Evolutionary conservation across 2,329 filamentous ascomycete species (phyloP).

Genomic region (Coniochaeta ligniaria): DNA sequence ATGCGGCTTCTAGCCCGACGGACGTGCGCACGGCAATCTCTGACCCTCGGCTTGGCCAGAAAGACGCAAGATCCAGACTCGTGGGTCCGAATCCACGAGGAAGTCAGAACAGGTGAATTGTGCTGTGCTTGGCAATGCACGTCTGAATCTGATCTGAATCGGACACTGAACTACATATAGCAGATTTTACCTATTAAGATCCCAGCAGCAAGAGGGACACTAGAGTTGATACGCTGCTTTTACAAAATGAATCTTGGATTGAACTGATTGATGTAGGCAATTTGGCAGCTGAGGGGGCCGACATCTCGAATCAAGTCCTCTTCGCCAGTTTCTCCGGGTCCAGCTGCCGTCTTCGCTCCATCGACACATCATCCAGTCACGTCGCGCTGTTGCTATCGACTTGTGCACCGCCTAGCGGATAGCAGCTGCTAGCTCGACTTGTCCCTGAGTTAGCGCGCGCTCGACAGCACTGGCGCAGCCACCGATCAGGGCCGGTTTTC

Average conservation of each 20-base stretch:
- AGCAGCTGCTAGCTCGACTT: neutral
- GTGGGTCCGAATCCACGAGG: neutral
- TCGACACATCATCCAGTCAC: no score
- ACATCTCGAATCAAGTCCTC: no score
- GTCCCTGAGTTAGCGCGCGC: slow-evolving; percentile 1
- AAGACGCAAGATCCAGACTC: neutral
- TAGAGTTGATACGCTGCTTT: neutral
- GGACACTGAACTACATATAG: no score
- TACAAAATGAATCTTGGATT: no score
- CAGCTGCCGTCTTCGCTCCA: no score
- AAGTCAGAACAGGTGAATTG: no score
- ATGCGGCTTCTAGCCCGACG: neutral
- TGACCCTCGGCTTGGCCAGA: neutral
- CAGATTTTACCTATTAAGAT: no score
- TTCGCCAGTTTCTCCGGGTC: no score
- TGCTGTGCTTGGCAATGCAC: no score
- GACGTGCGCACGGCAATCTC: neutral
- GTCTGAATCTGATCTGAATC: no score
- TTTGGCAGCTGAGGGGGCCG: no score
- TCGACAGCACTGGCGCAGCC: neutral
- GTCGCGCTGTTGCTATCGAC: neutral
- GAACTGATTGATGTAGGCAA: no score
- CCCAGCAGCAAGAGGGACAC: neutral
- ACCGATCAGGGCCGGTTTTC: neutral
- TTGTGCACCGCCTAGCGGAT: neutral